Percentiles rank a stretch among this genome's conserved stretches.
phyloP scores from a whole-genome alignment of 208 protist genomes.

The Crithidia expoeki region DNA sequence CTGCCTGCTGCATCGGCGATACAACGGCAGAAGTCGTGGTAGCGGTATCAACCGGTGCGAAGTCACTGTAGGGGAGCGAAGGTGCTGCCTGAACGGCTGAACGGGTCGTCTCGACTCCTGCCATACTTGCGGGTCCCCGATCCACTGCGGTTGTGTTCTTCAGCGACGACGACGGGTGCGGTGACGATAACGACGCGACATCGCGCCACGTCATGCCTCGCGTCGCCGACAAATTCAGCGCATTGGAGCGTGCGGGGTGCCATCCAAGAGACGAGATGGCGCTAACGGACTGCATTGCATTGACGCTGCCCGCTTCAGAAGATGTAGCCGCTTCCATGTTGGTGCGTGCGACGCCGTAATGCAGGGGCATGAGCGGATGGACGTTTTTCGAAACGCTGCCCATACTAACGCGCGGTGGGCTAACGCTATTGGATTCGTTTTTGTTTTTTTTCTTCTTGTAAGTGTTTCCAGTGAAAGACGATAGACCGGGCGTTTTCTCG shows the following conservation, averaged over 20 bases:
- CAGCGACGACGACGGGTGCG: neutral
- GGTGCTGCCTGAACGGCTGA: neutral
- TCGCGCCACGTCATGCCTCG: slow-evolving; percentile 16
- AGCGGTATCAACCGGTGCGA: neutral
- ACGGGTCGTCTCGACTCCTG: neutral
- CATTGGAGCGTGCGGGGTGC: neutral
- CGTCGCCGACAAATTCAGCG: slow-evolving; percentile 1
- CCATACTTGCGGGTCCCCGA: neutral
- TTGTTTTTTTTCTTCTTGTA: neutral
- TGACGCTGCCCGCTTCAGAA: neutral
- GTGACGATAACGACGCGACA: slow-evolving; percentile 5
- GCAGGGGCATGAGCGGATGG: neutral
- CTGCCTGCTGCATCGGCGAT: neutral
- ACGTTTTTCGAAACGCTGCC: neutral
- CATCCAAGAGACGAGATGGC: slow-evolving; percentile 20
- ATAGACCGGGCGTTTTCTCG: too few species aligned
- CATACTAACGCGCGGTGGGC: neutral
- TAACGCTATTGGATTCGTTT: neutral
- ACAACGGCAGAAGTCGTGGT: too few species aligned
- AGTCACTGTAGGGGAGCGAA: neutral
- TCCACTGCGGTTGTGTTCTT: neutral
- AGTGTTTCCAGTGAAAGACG: too few species aligned
- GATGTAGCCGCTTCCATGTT: neutral
- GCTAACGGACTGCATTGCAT: neutral
- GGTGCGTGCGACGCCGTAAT: neutral